Conservation (phyloP, 805 yeast genomes). For the Monosporozyma siamensis region DNA sequence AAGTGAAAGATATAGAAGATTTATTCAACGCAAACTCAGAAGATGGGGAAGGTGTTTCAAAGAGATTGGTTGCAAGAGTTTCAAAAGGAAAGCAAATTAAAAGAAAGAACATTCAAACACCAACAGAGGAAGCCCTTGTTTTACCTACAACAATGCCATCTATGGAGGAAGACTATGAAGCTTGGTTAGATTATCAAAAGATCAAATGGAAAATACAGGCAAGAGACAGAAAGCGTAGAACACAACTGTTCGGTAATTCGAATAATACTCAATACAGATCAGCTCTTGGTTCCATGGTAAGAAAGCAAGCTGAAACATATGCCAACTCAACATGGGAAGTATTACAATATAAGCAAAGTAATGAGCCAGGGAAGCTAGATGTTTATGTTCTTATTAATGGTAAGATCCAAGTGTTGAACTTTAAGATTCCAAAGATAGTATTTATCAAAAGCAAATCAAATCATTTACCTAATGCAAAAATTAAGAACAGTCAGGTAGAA, state of each 20-base stretch:
- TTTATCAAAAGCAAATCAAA: constrained; percentile 56
- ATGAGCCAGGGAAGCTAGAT: constrained; percentile 63
- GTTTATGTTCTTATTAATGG: constrained; percentile 63
- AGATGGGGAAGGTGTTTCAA: constrained; percentile 19
- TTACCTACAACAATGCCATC: constrained; percentile 45
- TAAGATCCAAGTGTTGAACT: constrained; percentile 60
- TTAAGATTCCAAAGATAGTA: constrained; percentile 66
- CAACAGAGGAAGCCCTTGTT: constrained; percentile 39
- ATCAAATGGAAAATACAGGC: constrained; percentile 79
- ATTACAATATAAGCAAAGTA: constrained; percentile 54
- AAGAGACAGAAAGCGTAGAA: constrained; percentile 62
- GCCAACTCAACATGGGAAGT: constrained; percentile 81
- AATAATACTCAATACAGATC: constrained; percentile 45
- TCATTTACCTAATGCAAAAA: constrained; percentile 32
- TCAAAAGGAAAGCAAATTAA: constrained; percentile 27
- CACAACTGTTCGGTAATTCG: constrained; percentile 66
- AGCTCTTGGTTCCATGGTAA: constrained; percentile 58
- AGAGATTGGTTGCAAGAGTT: constrained; percentile 30
- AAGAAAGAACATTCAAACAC: constrained; percentile 27
- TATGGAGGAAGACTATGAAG: constrained; percentile 55
- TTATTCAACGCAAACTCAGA: constrained; percentile 32
- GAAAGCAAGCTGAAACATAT: constrained; percentile 69
- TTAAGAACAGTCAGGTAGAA: constrained; percentile 47
- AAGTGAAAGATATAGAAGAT: constrained; percentile 68
- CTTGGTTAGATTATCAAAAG: constrained; percentile 67